These are phyloP conservation scores for Miscanthus lutarioriparius DNA, from an alignment of 176 grass and related monocot species.

Conservation along the genomic window DNA sequence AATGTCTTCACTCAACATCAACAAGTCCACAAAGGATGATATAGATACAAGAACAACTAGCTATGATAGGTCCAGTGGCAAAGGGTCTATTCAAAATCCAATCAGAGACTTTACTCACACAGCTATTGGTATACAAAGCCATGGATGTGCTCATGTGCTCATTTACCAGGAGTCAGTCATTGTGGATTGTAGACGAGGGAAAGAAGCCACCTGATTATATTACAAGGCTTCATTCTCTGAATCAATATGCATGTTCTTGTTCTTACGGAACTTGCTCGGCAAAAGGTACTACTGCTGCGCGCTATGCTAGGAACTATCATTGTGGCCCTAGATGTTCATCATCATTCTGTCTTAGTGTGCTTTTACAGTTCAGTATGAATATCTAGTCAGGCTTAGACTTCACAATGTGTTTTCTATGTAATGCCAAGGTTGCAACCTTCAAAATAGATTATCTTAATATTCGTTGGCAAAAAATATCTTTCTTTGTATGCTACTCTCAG, in stretches of 20 bases:
- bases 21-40: too few species aligned
- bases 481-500: too few species aligned
- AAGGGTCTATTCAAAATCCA: too few species aligned
- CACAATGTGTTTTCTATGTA: neutral
- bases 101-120: neutral
- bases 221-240: slow-evolving; percentile 53
- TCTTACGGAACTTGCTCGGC: slow-evolving; percentile 53
- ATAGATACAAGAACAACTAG: too few species aligned
- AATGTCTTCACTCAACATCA: too few species aligned
- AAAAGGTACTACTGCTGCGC: slow-evolving; percentile 56
- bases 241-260: slow-evolving; percentile 46
- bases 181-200: slow-evolving; percentile 39
- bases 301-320: too few species aligned
- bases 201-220: slow-evolving; percentile 38
- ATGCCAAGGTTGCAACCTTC: neutral
- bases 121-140: neutral
- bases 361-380: slow-evolving; percentile 25
- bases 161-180: too few species aligned
- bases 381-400: neutral
- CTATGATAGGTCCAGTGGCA: too few species aligned
- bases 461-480: neutral
- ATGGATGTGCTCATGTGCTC: too few species aligned
- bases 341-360: slow-evolving; percentile 12
- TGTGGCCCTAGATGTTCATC: slow-evolving; percentile 23
- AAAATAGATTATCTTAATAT: too few species aligned